Conservation (phyloP, 345 rosid species). For the Populus ilicifolia region DNA sequence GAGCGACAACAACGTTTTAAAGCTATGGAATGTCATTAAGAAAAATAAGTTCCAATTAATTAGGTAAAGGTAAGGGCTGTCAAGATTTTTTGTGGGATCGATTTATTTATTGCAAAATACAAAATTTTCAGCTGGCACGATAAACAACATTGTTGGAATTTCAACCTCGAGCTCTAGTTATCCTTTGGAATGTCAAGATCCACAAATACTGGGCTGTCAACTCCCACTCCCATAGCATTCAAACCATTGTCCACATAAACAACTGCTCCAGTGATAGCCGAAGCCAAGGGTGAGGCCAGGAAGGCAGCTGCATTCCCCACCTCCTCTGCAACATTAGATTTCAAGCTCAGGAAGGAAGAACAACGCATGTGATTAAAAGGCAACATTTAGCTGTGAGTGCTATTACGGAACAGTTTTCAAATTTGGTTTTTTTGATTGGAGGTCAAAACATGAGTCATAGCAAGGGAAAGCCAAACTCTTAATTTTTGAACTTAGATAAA, state of each 20-base stretch:
- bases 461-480: background rate
- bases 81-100: no score
- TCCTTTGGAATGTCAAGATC: slow-evolving; percentile 58
- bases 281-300: slow-evolving; percentile 81
- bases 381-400: background rate
- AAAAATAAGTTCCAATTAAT: no score
- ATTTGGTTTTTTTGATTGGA: background rate
- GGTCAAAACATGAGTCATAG: background rate
- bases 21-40: no score
- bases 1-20: no score
- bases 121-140: background rate
- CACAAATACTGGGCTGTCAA: slow-evolving; percentile 75
- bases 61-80: no score
- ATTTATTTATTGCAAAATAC: background rate
- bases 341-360: background rate
- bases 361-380: background rate
- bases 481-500: background rate
- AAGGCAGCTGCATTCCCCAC: slow-evolving; percentile 88
- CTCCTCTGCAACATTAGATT: slow-evolving; percentile 52
- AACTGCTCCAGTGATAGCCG: slow-evolving; percentile 90
- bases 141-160: background rate
- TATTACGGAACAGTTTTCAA: background rate
- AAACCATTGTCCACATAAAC: slow-evolving; percentile 87
- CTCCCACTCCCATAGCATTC: slow-evolving; percentile 86
- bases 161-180: background rate